These are phyloP conservation scores for Nothophytophthora sp. DNA, from an alignment of 352 stramenopile species.

Conservation along the genomic window DNA sequence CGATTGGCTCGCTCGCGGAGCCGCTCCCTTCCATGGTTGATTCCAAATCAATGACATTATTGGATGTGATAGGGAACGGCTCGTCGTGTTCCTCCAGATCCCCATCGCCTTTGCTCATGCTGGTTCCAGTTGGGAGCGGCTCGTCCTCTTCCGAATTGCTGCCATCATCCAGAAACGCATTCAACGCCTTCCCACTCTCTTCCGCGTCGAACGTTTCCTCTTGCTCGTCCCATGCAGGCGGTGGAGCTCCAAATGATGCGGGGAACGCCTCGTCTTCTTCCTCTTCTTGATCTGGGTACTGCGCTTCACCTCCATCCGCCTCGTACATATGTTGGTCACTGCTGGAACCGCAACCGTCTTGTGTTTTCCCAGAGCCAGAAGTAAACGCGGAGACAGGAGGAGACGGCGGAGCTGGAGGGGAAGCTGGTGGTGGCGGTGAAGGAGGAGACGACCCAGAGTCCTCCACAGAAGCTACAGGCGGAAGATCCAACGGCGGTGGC, in stretches of 20 bases:
- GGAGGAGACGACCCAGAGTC: slow-evolving; percentile 1
- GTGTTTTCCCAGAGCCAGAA: slow-evolving; percentile 1
- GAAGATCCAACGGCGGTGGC: slow-evolving; percentile 21
- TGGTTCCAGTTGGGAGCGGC: slow-evolving; percentile 35
- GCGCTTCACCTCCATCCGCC: slow-evolving; percentile 1
- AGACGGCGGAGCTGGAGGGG: slow-evolving; percentile 33
- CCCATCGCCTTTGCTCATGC: slow-evolving; percentile 14
- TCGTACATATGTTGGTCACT: slow-evolving; percentile 9
- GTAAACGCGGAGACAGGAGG: slow-evolving; percentile 22
- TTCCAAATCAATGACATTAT: neutral
- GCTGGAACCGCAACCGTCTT: neutral
- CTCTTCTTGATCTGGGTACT: slow-evolving; percentile 44
- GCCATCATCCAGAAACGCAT: slow-evolving; percentile 72
- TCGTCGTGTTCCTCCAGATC: slow-evolving; percentile 31
- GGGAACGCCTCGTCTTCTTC: slow-evolving; percentile 84
- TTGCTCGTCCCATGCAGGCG: slow-evolving; percentile 26
- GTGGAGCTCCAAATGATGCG: slow-evolving; percentile 37
- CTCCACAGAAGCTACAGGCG: slow-evolving; percentile 2
- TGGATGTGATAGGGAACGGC: slow-evolving; percentile 21
- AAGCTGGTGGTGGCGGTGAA: slow-evolving; percentile 13
- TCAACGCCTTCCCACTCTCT: slow-evolving; percentile 68
- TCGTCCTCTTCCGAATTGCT: slow-evolving; percentile 69
- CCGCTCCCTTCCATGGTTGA: neutral
- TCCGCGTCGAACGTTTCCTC: slow-evolving; percentile 48
- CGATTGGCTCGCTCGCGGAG: slow-evolving; percentile 21